These are phyloP conservation scores for Rhodamnia rubescens DNA, from an alignment of 345 rosid species.

Conservation along the genomic window DNA sequence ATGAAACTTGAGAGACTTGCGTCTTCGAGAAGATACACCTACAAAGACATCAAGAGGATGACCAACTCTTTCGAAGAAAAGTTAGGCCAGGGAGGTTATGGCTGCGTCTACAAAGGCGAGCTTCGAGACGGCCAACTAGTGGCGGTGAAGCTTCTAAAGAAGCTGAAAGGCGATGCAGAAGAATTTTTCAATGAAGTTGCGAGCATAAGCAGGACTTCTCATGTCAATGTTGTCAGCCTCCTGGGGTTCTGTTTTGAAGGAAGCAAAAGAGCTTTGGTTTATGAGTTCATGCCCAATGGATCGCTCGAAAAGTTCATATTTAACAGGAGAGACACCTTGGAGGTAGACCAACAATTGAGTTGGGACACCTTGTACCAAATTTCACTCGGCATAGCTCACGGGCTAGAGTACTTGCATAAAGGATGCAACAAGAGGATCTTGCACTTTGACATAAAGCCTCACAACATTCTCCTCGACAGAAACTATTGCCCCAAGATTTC, in stretches of 20 bases:
- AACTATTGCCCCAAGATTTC: conserved; percentile 29
- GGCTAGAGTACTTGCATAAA: conserved; percentile 32
- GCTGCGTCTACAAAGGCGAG: conserved; percentile 13
- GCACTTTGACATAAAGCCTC: conserved; percentile 33
- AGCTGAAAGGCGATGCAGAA: conserved; percentile 24
- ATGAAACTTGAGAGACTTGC: not conserved
- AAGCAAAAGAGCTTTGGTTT: conserved; percentile 11
- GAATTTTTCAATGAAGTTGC: conserved; percentile 36
- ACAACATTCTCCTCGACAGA: conserved; percentile 31
- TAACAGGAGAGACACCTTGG: not conserved
- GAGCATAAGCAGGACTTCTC: conserved; percentile 44
- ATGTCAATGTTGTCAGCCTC: conserved; percentile 24
- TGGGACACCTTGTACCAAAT: conserved; percentile 15
- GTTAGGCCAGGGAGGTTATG: conserved; percentile 26
- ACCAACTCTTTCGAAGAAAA: conserved; percentile 10
- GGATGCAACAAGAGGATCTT: conserved; percentile 10
- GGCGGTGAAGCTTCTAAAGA: conserved; percentile 25
- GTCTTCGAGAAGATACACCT: conserved; percentile 15
- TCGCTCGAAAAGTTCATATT: conserved; percentile 24
- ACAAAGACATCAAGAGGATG: conserved; percentile 12
- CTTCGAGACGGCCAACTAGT: conserved; percentile 12
- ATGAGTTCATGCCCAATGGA: conserved; percentile 27
- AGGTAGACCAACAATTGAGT: not conserved
- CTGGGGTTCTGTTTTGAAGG: conserved; percentile 15
- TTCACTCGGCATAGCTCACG: conserved; percentile 16